Evolutionary conservation across 371 early-diverging fungal genomes (phyloP).

Genomic region (Encephalitozoon romaleae): DNA sequence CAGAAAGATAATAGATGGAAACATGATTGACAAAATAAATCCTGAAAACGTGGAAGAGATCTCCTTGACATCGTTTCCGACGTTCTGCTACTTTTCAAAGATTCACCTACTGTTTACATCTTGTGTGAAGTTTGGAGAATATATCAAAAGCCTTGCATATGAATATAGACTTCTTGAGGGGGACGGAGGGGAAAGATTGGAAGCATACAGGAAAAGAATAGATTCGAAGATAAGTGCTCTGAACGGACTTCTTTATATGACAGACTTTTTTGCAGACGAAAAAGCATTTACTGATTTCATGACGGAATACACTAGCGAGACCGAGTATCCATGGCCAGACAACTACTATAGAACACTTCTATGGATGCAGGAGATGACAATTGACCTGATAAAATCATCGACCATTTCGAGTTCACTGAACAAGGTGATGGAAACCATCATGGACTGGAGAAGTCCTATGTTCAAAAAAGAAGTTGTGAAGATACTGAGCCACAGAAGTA

Average conservation of each 20-base stretch:
- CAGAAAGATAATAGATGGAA: slow-evolving; percentile 11
- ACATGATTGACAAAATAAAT: slow-evolving; percentile 17
- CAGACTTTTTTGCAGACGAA: background rate
- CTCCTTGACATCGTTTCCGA: background rate
- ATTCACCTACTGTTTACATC: slow-evolving; percentile 1
- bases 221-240: slow-evolving; percentile 8
- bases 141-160: background rate
- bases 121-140: slow-evolving; percentile 7
- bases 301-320: slow-evolving; percentile 1
- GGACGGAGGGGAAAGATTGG: slow-evolving; percentile 2
- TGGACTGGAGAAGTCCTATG: background rate
- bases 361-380: slow-evolving; percentile 8
- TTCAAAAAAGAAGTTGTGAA: slow-evolving; percentile 7
- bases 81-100: slow-evolving; percentile 20
- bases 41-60: slow-evolving; percentile 19
- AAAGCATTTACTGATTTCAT: slow-evolving; percentile 7
- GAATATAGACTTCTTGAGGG: background rate
- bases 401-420: background rate
- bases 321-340: slow-evolving; percentile 15
- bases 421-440: background rate
- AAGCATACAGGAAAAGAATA: slow-evolving; percentile 5
- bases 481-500: background rate
- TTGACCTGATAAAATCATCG: background rate
- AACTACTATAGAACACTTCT: slow-evolving; percentile 2
- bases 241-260: background rate